Conservation (phyloP, 2,329 filamentous ascomycete species). For the Onygenales sp. region DNA sequence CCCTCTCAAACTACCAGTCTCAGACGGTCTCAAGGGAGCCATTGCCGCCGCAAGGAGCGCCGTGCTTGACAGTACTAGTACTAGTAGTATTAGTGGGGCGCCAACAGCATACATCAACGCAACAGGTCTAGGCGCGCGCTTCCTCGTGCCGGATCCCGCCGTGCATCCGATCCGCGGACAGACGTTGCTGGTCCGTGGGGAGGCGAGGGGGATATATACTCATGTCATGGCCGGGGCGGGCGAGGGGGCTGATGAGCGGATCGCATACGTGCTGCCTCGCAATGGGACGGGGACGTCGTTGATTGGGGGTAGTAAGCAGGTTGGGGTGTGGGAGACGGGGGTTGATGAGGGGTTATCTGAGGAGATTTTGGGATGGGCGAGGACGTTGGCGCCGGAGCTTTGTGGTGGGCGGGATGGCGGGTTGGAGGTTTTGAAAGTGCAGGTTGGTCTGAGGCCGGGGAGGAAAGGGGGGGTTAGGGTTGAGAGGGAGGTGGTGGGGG, state of each 20-base stretch:
- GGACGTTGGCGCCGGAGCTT: conserved; percentile 26
- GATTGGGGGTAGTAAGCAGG: conserved; percentile 37
- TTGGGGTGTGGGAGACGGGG: conserved; percentile 23
- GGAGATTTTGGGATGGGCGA: conserved; percentile 28
- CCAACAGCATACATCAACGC: conserved; percentile 31
- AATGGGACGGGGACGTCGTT: conserved; percentile 32
- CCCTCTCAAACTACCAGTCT: conserved; percentile 19
- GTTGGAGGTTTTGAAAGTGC: conserved; percentile 35
- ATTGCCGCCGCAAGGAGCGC: conserved; percentile 16
- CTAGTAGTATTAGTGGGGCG: conserved; percentile 2
- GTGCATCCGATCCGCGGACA: conserved; percentile 38
- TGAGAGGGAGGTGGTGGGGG: conserved; percentile 27
- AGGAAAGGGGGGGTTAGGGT: conserved; percentile 35
- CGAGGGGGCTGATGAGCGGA: conserved; percentile 16
- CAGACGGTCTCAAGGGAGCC: conserved; percentile 18
- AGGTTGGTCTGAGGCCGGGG: conserved; percentile 37
- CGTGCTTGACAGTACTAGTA: neutral
- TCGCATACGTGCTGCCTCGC: conserved; percentile 35
- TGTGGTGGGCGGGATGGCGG: conserved; percentile 20
- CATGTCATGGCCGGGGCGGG: conserved; percentile 5
- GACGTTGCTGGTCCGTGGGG: conserved; percentile 36
- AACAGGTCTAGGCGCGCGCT: conserved; percentile 31
- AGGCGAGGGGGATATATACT: conserved; percentile 23
- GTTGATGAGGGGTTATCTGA: conserved; percentile 23
- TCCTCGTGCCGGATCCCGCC: conserved; percentile 24